Evolutionary conservation across 345 rosid species (phyloP).

Genomic region (Brassica cretica): DNA sequence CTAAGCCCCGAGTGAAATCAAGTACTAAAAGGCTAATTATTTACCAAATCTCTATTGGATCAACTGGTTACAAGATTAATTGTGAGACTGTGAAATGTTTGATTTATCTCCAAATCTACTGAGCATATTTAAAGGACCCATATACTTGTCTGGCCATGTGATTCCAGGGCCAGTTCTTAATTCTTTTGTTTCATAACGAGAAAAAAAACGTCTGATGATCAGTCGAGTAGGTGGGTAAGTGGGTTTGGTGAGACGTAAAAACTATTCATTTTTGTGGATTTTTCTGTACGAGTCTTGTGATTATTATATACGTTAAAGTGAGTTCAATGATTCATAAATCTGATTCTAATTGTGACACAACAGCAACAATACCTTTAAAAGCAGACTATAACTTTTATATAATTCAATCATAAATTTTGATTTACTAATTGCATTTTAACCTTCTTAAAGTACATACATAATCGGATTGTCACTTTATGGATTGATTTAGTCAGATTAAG

Average conservation of each 20-base stretch:
- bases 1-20: neutral
- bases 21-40: neutral
- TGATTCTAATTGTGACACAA: neutral
- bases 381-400: no score
- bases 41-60: neutral
- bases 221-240: slow-evolving; percentile 10
- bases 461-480: no score
- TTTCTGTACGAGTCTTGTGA: neutral
- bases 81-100: neutral
- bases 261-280: neutral
- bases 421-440: no score
- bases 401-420: no score
- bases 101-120: neutral
- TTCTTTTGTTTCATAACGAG: no score
- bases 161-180: no score
- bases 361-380: no score
- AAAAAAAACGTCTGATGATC: neutral
- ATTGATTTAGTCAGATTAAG: no score
- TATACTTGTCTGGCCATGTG: neutral
- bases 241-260: slow-evolving; percentile 33
- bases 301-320: neutral
- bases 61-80: no score
- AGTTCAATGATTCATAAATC: neutral
- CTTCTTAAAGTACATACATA: no score
- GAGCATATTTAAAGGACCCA: neutral